These are phyloP conservation scores for Tolypocladium album DNA, from an alignment of 2,329 filamentous ascomycete species.

Conservation along the genomic window DNA sequence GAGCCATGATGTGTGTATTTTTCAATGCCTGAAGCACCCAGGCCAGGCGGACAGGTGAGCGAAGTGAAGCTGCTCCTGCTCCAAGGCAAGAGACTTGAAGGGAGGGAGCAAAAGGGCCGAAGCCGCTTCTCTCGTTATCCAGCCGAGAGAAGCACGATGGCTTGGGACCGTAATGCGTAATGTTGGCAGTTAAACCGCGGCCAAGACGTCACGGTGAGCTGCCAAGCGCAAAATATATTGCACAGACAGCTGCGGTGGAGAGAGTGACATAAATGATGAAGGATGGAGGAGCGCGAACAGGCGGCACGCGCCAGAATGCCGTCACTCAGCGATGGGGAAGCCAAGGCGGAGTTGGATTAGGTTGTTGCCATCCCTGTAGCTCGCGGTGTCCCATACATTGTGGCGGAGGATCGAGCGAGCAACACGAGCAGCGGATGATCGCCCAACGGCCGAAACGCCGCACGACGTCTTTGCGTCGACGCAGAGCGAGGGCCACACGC, in stretches of 20 bases:
- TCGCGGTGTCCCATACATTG: background rate
- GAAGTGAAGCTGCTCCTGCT: background rate
- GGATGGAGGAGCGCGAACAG: background rate
- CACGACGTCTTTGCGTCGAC: background rate
- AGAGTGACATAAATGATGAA: background rate
- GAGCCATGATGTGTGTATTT: background rate
- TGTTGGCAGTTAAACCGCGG: background rate
- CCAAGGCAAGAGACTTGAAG: background rate
- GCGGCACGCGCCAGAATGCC: background rate
- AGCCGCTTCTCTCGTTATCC: background rate
- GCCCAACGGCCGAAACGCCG: background rate
- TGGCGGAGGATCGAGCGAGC: background rate
- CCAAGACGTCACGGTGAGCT: background rate
- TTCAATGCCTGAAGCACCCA: background rate
- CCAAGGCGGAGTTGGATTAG: background rate
- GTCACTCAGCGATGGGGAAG: background rate
- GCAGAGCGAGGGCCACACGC: background rate
- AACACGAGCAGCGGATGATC: background rate
- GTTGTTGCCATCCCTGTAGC: background rate
- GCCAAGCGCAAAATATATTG: background rate
- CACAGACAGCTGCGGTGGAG: background rate
- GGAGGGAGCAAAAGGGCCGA: background rate
- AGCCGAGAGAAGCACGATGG: background rate
- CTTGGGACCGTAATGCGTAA: background rate
- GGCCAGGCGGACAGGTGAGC: background rate